Evolutionary conservation across 345 rosid species (phyloP), one percentile per base, ranked within the genome.

Genomic region (Bruguiera parviflora): DNA sequence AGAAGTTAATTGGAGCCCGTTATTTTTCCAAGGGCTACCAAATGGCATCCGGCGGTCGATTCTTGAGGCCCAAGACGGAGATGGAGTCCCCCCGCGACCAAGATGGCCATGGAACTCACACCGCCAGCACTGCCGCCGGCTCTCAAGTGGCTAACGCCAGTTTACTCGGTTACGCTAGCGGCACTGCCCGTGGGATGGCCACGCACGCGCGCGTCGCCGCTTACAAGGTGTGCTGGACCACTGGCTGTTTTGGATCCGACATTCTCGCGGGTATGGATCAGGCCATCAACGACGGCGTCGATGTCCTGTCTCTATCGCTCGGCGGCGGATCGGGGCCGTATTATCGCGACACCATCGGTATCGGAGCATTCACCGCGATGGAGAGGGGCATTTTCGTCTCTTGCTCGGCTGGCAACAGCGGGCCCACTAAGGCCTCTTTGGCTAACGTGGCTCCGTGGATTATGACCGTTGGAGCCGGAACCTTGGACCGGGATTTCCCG

Each of bases 361-460:
- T 88, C 13, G 98, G 92, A 2, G 77, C 94, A 1, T 93, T 91
- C 62, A 61, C 91, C 0, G 96, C 97, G 8, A 75, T 84, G 84
- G 90, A 91, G 84, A 88, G 73, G 77, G 98, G 98, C 33, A 85
- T 93, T 32, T 74, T 91, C 60, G 96, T 93, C 43, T 84, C 92
- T 16, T 88, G 92, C 32, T 88, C 96, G 0, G 96, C 97, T 15
- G 98, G 98, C 0, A 93, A 93, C 61, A 79, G 87, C 29, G 98
- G 98, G 37, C 98, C 98, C 0, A 32, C 69, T 0, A 65, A 73
- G 57, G 83, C 84, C 27, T 75, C 92, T 0, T 76, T 93, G 25
- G 88, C 97, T 0, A 93, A 91, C 64, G 95, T 85, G 58, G 97
- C 98, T 5, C 98, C 98, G 0, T 93, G 98, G 98, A 87, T 91